Conservation (phyloP, 805 yeast genomes). For the Lipomyces sp. region DNA sequence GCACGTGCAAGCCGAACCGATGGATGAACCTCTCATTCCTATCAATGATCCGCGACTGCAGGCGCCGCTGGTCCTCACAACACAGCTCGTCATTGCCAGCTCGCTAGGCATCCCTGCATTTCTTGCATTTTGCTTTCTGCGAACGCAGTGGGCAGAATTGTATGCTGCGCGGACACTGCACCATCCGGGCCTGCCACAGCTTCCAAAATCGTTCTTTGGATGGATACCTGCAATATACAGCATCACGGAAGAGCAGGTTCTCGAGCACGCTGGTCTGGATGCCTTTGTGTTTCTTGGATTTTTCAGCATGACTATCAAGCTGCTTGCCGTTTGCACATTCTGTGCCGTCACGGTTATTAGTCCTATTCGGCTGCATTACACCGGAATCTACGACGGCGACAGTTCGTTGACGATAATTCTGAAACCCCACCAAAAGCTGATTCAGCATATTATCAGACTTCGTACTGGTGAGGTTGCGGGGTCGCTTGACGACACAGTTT, state of each 20-base stretch:
- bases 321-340: constrained; percentile 59
- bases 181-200: constrained; percentile 53
- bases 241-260: constrained; percentile 69
- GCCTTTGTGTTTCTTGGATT: constrained; percentile 89
- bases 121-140: constrained; percentile 61
- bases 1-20: not conserved
- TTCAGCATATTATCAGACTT: not conserved
- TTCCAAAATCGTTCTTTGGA: constrained; percentile 65
- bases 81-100: constrained; percentile 71
- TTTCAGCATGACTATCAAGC: constrained; percentile 80
- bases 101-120: constrained; percentile 68
- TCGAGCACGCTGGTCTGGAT: constrained; percentile 90
- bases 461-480: not conserved
- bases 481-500: not conserved
- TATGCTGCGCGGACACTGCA: constrained; percentile 75
- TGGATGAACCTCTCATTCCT: constrained; percentile 21
- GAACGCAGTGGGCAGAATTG: constrained; percentile 73
- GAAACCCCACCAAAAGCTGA: not conserved
- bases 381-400: constrained; percentile 64
- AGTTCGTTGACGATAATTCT: not conserved
- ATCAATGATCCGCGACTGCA: constrained; percentile 31
- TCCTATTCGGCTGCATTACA: constrained; percentile 77
- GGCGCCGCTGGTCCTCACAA: constrained; percentile 58
- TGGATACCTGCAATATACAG: constrained; percentile 71
- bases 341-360: constrained; percentile 74